Evolutionary conservation across 2,329 filamentous ascomycete genomes (phyloP).

Genomic region (Coleophoma crateriformis): DNA sequence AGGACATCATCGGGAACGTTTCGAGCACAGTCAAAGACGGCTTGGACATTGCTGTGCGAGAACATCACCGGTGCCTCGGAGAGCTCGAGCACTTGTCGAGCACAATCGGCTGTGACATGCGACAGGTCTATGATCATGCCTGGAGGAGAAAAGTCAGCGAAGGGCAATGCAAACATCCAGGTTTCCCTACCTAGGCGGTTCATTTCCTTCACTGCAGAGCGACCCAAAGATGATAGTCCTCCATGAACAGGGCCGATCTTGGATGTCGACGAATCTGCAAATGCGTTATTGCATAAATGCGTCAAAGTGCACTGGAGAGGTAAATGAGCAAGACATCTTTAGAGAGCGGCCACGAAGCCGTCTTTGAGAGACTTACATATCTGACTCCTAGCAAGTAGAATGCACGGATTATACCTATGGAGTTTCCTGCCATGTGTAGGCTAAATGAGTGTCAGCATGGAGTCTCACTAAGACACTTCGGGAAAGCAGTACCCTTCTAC

Average conservation of each 20-base stretch:
- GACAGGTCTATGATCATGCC: slow-evolving; percentile 60
- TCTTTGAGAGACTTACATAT: slow-evolving; percentile 61
- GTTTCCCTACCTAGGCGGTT: slow-evolving; percentile 48
- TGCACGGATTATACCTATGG: slow-evolving; percentile 47
- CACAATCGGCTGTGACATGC: slow-evolving; percentile 56
- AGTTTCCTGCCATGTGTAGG: slow-evolving; percentile 48
- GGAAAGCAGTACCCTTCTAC: slow-evolving; percentile 47
- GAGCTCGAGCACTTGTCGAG: slow-evolving; percentile 50
- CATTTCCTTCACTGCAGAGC: slow-evolving; percentile 55
- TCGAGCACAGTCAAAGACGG: slow-evolving; percentile 56
- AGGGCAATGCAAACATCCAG: background rate
- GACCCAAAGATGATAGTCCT: slow-evolving; percentile 50
- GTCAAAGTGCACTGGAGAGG: background rate
- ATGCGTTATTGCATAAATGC: slow-evolving; percentile 52
- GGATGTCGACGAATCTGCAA: slow-evolving; percentile 32
- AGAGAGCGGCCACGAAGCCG: background rate
- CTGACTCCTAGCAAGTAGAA: slow-evolving; percentile 57
- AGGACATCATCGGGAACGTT: slow-evolving; percentile 59
- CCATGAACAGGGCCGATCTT: slow-evolving; percentile 11
- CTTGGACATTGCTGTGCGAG: slow-evolving; percentile 55
- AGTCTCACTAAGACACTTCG: background rate
- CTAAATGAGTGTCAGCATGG: background rate
- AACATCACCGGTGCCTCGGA: slow-evolving; percentile 56
- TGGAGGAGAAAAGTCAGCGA: background rate
- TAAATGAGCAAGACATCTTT: background rate